Evolutionary conservation across 2,329 filamentous ascomycete genomes (phyloP), one percentile per base, ranked within the genome.

Genomic region (Hymenoscyphus infarciens): DNA sequence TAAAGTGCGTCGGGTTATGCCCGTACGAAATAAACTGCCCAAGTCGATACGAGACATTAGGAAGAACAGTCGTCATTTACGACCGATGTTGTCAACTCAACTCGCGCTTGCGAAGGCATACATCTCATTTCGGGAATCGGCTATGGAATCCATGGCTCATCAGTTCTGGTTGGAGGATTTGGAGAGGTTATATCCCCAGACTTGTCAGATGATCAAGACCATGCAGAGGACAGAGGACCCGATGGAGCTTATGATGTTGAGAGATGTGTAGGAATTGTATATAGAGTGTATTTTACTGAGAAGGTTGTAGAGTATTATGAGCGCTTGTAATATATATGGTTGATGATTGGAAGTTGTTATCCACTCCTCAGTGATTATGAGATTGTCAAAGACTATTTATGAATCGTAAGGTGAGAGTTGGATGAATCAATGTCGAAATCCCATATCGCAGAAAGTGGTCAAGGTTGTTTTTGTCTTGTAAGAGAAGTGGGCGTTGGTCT

Each of bases 161-260:
- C 65, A 65, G 55, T 59, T 67, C 56, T 16, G 70, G 56, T 63
- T 75, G 13, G 60, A 62, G 35, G 68, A 71, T 33, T 45, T 74
- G 35, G 67, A 72, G 45, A 57, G 61, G 33, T 62, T 68, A 29
- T 74, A 67, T 57, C 72, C 74, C n/a, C 70, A 63, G 55, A 73
- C 71, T 6, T 13, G 74, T 19, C 56, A 64, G 25, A 72, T 71
- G 5, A 68, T 75, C 33, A 66, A 64, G 59, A 72, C 69, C 7
- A 74, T 74, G 71, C 67, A 62, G 22, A 65, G 69, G 45, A 62
- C 57, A 1, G 67, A 72, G 53, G 64, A 70, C 61, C 56, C 66
- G 6, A 57, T 71, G 8, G 73, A 74, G 55, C 62, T 66, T 45
- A 56, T 65, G 16, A 56, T 68, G 39, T 68, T 61, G 35, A 59